Percentiles rank a stretch among this genome's conserved stretches.
Conservation (phyloP, 257 asterid species). For the Nemophila menziesii region DNA sequence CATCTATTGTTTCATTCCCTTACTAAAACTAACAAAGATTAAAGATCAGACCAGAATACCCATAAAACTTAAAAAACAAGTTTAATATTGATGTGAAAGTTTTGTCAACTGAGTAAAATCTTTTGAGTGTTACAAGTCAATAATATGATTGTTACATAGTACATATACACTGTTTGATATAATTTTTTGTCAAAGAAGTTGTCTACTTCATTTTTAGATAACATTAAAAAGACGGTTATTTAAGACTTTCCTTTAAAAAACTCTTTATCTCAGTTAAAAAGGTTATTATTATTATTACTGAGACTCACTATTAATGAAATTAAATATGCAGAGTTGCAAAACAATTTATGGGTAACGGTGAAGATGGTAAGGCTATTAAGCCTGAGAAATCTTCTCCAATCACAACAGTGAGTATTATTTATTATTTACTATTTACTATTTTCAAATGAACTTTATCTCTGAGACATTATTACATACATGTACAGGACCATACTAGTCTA, state of each 20-base stretch:
- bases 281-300: neutral
- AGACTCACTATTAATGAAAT: neutral
- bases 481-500: conserved; percentile 68
- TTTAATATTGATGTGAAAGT: neutral
- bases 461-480: neutral
- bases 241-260: too few species aligned
- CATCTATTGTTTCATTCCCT: too few species aligned
- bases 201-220: neutral
- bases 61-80: too few species aligned
- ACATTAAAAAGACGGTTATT: too few species aligned
- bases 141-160: neutral
- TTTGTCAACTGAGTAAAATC: neutral
- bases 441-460: conserved; percentile 13
- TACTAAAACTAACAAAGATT: too few species aligned
- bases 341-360: conserved; percentile 63
- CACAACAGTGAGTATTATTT: conserved; percentile 29
- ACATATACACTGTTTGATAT: neutral
- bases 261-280: too few species aligned
- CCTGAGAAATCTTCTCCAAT: conserved; percentile 53
- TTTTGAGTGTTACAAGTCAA: neutral
- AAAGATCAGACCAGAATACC: too few species aligned
- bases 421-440: conserved; percentile 2
- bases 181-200: neutral
- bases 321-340: conserved; percentile 5
- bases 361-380: conserved; percentile 52